These are phyloP conservation scores for Somion occarium DNA, from an alignment of 1,284 basidiomycete species.

Conservation along the genomic window DNA sequence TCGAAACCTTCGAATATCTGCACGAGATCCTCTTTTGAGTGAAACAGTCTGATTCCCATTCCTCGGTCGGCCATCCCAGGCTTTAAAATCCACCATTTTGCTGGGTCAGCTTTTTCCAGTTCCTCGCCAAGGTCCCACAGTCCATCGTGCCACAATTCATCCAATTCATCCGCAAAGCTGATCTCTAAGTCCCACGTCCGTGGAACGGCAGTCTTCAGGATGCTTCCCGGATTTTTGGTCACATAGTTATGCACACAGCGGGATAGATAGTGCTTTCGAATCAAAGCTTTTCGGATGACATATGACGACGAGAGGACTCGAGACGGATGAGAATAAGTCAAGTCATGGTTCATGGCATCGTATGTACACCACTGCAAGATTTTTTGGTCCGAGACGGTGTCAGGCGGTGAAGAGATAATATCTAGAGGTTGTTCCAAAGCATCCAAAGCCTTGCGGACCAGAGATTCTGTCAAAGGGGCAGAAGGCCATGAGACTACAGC, in stretches of 20 bases:
- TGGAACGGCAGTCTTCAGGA: conserved; percentile 58
- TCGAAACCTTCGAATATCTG: conserved; percentile 88
- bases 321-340: conserved; percentile 40
- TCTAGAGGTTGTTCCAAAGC: conserved; percentile 27
- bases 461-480: conserved; percentile 69
- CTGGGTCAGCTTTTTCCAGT: conserved; percentile 42
- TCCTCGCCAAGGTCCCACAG: conserved; percentile 80
- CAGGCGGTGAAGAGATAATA: conserved; percentile 16
- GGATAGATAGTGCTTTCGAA: conserved; percentile 92
- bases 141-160: conserved; percentile 92
- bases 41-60: conserved; percentile 92
- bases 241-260: conserved; percentile 72
- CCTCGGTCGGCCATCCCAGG: conserved; percentile 97
- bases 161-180: conserved; percentile 91
- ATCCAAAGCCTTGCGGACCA: conserved; percentile 63
- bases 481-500: conserved; percentile 73
- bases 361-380: conserved; percentile 74
- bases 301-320: conserved; percentile 78
- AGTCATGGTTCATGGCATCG: conserved; percentile 76
- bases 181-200: conserved; percentile 87
- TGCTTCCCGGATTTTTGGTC: conserved; percentile 62
- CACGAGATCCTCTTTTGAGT: conserved; percentile 69
- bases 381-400: conserved; percentile 4
- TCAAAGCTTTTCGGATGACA: conserved; percentile 88
- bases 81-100: conserved; percentile 90